These are phyloP conservation scores for Kodamaea fungicola DNA, from an alignment of 1,139 yeast species.

Conservation along the genomic window DNA sequence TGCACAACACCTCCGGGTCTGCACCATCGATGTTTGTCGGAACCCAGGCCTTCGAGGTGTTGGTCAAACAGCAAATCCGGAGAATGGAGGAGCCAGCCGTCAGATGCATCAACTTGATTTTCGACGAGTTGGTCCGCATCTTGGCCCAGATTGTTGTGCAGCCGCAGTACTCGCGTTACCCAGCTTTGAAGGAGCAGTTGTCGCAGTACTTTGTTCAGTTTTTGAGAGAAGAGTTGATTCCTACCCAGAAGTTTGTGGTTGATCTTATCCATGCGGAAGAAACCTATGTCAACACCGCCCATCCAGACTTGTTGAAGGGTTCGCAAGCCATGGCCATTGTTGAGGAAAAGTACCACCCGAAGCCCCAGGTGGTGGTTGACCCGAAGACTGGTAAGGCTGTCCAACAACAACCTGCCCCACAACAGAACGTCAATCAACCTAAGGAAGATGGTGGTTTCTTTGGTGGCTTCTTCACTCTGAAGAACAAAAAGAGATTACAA, in stretches of 20 bases:
- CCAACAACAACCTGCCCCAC: conserved; percentile 38
- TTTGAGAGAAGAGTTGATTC: conserved; percentile 73
- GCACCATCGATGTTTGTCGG: conserved; percentile 98
- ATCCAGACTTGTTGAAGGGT: conserved; percentile 93
- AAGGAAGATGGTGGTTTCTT: conserved; percentile 69
- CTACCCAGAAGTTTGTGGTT: conserved; percentile 79
- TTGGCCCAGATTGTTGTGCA: conserved; percentile 79
- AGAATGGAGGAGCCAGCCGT: conserved; percentile 93
- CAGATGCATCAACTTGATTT: conserved; percentile 85
- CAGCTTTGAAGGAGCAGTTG: conserved; percentile 82
- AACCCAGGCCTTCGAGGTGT: conserved; percentile 93
- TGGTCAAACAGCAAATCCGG: conserved; percentile 90
- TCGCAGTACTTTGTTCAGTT: conserved; percentile 76
- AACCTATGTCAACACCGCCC: conserved; percentile 94
- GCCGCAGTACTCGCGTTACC: conserved; percentile 84
- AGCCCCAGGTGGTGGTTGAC: conserved; percentile 76
- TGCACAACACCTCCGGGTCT: conserved; percentile 95
- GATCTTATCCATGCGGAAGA: conserved; percentile 86
- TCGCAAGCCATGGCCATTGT: conserved; percentile 94
- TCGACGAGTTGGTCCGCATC: conserved; percentile 91
- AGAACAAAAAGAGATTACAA: conserved; percentile 90
- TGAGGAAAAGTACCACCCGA: conserved; percentile 84
- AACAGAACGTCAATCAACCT: conserved; percentile 18
- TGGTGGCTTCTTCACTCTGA: conserved; percentile 90
- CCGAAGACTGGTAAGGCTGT: conserved; percentile 89